Base-by-base conservation (phyloP, 805 yeast genomes). In the Spathaspora hagerdaliae region DNA sequence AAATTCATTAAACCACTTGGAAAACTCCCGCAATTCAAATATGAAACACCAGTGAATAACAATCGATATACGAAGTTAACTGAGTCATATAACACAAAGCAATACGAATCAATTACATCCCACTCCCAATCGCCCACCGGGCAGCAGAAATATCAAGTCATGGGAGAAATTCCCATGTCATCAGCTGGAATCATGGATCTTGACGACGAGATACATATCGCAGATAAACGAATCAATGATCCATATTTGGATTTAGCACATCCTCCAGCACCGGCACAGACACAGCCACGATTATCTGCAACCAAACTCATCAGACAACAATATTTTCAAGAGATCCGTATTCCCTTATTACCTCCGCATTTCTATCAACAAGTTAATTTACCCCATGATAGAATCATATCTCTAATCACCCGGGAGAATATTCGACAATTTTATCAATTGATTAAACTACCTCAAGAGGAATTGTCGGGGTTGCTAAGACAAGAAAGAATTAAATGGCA, bases 401-500 rank as follows among this genome's bases (percentile, higher is more conserved):
- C 39, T 2, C 34, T 52, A 19, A 52, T 71, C 2, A 55, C 52
- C 41, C 58, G 55, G 43, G 58, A 19, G 15, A 50, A 31, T 55
- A 57, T 71, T 13, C 13, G 44, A 11, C 57, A 45, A 26, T 71
- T 71, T 45, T 71, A 65, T 51, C 42, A 51, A 5, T 36, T 45
- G 32, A 57, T 68, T 13, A 42, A 36, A 27, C 33, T 41, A 1
- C 44, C 49, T 0, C 42, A 55, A 34, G 53, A 53, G 14, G 43
- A 49, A 6, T 35, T 64, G 27, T 12, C 48, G 2, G 61, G 54
- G 1, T 47, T 69, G 13, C 41, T 70, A 6, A 79, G 74, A 47
- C 52, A 47, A 27, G 89, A 83, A 52, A 58, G 89, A 44, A 59
- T 83, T 6, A 61, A 78, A 49, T 83, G 89, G 89, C 90, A 83